A percentile compares a stretch with the other conserved stretches of the same genome.
phyloP scores from a whole-genome alignment of 106 monocot species.

The Vanilla planifolia region DNA sequence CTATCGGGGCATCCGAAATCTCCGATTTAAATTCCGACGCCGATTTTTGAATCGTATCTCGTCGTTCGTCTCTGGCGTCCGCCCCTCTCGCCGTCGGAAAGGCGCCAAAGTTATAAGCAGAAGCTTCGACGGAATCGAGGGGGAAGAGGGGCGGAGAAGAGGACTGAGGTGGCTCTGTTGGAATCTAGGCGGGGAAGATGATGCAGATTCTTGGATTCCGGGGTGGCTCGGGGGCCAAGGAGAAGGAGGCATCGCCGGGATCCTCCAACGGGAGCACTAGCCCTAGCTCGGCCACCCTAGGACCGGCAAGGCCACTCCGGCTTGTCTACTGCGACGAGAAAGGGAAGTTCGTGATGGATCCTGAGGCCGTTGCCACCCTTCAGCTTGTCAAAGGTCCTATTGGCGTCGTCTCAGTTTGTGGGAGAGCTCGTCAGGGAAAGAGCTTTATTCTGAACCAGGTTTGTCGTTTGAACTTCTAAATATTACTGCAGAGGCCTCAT shows the following conservation, averaged over 20 bases:
- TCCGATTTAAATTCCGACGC: too few relatives aligned
- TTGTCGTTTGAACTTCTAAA: too few relatives aligned
- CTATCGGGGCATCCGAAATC: too few relatives aligned
- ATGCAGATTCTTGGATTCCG: slow-evolving; percentile 71
- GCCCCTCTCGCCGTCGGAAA: too few relatives aligned
- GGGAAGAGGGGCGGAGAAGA: slow-evolving; percentile 2
- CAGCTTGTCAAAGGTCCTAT: slow-evolving; percentile 82
- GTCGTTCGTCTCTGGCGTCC: too few relatives aligned
- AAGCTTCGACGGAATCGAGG: too few relatives aligned
- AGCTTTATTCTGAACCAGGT: slow-evolving; percentile 83
- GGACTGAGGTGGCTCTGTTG: too few relatives aligned
- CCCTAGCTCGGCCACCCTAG: slow-evolving; percentile 14
- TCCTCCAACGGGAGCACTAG: slow-evolving; percentile 10
- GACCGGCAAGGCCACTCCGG: slow-evolving; percentile 58
- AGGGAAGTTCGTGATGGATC: slow-evolving; percentile 85
- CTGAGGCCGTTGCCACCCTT: slow-evolving; percentile 88
- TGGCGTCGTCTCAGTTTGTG: slow-evolving; percentile 70
- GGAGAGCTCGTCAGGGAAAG: slow-evolving; percentile 78
- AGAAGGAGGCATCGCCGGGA: neutral
- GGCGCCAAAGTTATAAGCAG: too few relatives aligned
- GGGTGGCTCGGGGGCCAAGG: slow-evolving; percentile 37
- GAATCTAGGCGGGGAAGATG: slow-evolving; percentile 36
- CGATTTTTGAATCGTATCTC: too few relatives aligned
- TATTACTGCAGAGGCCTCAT: too few relatives aligned
- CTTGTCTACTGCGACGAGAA: slow-evolving; percentile 72